These are phyloP conservation scores for Fusarium nygamai DNA, from an alignment of 2,329 filamentous ascomycete species.

Conservation along the genomic window DNA sequence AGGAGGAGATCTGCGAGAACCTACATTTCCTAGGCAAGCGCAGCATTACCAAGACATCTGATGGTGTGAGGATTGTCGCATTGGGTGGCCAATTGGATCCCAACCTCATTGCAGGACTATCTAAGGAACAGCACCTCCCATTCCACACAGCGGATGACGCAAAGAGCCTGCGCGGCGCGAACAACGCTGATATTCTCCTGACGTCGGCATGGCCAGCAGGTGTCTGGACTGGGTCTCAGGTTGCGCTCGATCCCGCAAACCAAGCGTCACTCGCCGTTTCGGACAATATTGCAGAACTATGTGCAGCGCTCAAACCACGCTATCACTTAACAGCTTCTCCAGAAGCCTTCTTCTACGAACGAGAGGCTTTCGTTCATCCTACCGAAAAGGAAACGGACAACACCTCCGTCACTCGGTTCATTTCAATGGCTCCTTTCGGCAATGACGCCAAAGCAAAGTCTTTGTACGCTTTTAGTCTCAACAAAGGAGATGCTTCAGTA, in stretches of 20 bases:
- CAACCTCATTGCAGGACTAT: slow-evolving; percentile 68
- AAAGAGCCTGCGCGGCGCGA: slow-evolving; percentile 77
- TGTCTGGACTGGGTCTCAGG: slow-evolving; percentile 75
- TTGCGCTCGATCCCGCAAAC: slow-evolving; percentile 64
- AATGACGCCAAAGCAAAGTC: slow-evolving; percentile 82
- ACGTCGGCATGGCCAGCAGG: slow-evolving; percentile 86
- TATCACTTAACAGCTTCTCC: slow-evolving; percentile 86
- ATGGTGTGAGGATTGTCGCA: slow-evolving; percentile 87
- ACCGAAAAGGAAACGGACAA: slow-evolving; percentile 57
- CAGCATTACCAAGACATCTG: slow-evolving; percentile 86
- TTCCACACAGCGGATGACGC: slow-evolving; percentile 82
- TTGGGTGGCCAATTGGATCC: slow-evolving; percentile 79
- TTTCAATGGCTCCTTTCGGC: slow-evolving; percentile 83
- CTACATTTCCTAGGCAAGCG: slow-evolving; percentile 90
- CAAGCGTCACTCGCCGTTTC: slow-evolving; percentile 63
- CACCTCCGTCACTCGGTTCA: slow-evolving; percentile 81
- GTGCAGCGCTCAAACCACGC: slow-evolving; percentile 81
- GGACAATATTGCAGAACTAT: slow-evolving; percentile 81
- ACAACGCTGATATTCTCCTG: slow-evolving; percentile 85
- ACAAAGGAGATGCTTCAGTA: slow-evolving; percentile 69
- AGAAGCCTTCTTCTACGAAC: slow-evolving; percentile 78
- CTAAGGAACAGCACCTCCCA: slow-evolving; percentile 78
- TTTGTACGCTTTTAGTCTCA: slow-evolving; percentile 81
- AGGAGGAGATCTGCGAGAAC: slow-evolving; percentile 86
- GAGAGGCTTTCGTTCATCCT: slow-evolving; percentile 89